Percentiles rank a stretch among this genome's conserved stretches.
Conservation (phyloP, 2,329 filamentous ascomycete species). For the Nothomitra cinnamomea region DNA sequence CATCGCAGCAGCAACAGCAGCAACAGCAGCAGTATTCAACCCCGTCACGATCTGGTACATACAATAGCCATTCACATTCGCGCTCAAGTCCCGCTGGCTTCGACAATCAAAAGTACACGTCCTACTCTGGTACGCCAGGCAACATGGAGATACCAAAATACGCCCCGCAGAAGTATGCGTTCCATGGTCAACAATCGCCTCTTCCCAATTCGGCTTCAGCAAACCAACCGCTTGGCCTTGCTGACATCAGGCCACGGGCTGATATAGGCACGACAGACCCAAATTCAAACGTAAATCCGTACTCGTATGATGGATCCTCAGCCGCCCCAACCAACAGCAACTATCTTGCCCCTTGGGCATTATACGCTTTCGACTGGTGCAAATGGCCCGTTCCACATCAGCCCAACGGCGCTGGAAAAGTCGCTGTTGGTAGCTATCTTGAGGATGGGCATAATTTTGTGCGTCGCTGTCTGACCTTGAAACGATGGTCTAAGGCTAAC, state of each 20-base stretch:
- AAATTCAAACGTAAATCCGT: constrained; percentile 38
- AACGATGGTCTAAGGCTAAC: background rate
- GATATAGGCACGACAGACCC: constrained; percentile 67
- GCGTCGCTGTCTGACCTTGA: constrained; percentile 19
- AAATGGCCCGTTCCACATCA: constrained; percentile 75
- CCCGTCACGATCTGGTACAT: constrained; percentile 47
- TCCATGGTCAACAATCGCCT: constrained; percentile 14
- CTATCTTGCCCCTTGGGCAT: constrained; percentile 83
- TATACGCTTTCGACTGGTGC: constrained; percentile 98
- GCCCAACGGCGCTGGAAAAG: constrained; percentile 56
- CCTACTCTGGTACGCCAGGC: constrained; percentile 47
- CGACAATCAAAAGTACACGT: constrained; percentile 42
- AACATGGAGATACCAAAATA: constrained; percentile 31
- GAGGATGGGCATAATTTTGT: constrained; percentile 98
- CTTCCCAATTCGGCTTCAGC: constrained; percentile 18
- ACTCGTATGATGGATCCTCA: constrained; percentile 49
- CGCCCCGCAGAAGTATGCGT: constrained; percentile 41
- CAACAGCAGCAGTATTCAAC: constrained; percentile 39
- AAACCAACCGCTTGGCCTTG: constrained; percentile 77
- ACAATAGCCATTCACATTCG: constrained; percentile 50
- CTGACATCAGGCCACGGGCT: constrained; percentile 76
- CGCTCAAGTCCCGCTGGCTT: constrained; percentile 61
- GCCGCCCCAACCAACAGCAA: constrained; percentile 63
- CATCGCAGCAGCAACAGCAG: constrained; percentile 28
- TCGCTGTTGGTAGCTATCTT: constrained; percentile 88